Percentiles rank a stretch among this genome's conserved stretches.
phyloP scores from a whole-genome alignment of 305 asterid species.

The Plantago coronopus region DNA sequence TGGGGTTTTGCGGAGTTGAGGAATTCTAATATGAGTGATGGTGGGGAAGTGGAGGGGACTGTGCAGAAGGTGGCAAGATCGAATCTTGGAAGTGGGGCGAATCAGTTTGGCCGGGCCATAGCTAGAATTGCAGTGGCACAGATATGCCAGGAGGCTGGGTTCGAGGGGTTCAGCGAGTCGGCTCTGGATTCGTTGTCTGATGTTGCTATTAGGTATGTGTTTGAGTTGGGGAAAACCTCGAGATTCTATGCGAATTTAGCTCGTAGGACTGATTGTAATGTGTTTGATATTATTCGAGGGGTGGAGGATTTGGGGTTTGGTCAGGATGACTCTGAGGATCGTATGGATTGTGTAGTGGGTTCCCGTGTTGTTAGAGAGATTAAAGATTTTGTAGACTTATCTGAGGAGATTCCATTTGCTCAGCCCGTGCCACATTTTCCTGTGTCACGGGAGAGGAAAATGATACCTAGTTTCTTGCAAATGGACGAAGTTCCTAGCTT shows the following conservation, averaged over 20 bases:
- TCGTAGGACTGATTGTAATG: constrained; percentile 70
- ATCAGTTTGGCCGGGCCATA: constrained; percentile 57
- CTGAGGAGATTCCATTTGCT: constrained; percentile 83
- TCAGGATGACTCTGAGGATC: constrained; percentile 50
- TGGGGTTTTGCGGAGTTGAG: neutral
- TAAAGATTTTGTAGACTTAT: constrained; percentile 46
- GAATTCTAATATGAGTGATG: neutral
- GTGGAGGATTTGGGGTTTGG: constrained; percentile 63
- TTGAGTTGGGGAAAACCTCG: constrained; percentile 68
- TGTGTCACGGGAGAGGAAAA: constrained; percentile 41
- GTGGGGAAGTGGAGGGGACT: neutral
- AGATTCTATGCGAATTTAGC: constrained; percentile 65
- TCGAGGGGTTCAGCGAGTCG: constrained; percentile 72
- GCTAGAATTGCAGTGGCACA: constrained; percentile 79
- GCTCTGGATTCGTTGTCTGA: constrained; percentile 83
- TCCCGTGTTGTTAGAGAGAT: constrained; percentile 59
- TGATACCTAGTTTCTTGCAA: constrained; percentile 75
- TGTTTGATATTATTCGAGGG: constrained; percentile 68
- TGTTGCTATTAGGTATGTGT: constrained; percentile 65
- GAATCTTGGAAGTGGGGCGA: neutral
- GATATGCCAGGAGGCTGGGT: constrained; percentile 67
- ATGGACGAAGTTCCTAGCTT: constrained; percentile 70
- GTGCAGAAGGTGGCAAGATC: neutral
- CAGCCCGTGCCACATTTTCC: constrained; percentile 77
- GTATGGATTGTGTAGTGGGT: constrained; percentile 35